Conservation (phyloP, 2,329 filamentous ascomycete genomes). For the Podosphaera leucotricha region DNA sequence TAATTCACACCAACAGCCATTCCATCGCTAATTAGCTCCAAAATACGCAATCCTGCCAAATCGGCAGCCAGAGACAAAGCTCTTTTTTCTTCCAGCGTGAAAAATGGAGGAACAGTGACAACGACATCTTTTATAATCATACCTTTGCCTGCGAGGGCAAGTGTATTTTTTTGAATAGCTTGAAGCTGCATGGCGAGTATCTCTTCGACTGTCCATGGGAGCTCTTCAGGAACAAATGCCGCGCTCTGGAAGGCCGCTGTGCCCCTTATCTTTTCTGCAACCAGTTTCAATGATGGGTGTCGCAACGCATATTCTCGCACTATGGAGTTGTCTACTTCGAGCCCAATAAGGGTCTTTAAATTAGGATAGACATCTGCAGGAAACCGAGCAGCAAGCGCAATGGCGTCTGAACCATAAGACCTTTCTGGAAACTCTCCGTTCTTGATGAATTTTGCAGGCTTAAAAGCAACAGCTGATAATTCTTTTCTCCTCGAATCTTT, state of each 20-base stretch:
- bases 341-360: constrained; percentile 71
- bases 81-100: constrained; percentile 71
- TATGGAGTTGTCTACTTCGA: constrained; percentile 34
- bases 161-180: constrained; percentile 74
- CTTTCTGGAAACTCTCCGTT: constrained; percentile 59
- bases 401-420: constrained; percentile 74
- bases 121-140: constrained; percentile 58
- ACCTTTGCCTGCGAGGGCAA: constrained; percentile 54
- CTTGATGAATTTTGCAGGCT: constrained; percentile 47
- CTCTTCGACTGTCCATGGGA: constrained; percentile 66
- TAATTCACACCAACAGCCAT: constrained; percentile 88
- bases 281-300: constrained; percentile 56
- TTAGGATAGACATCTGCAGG: constrained; percentile 89
- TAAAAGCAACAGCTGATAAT: constrained; percentile 74
- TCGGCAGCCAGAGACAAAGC: constrained; percentile 67
- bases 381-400: constrained; percentile 68
- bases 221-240: constrained; percentile 36
- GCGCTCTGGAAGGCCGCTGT: constrained; percentile 66
- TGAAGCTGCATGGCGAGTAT: constrained; percentile 89
- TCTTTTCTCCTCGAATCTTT: constrained; percentile 98
- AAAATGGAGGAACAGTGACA: constrained; percentile 76
- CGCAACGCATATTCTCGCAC: constrained; percentile 48
- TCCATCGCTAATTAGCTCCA: constrained; percentile 70
- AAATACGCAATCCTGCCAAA: constrained; percentile 65
- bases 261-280: constrained; percentile 31